phyloP scores from a whole-genome alignment of 805 yeast species.

The Yarrowia hollandica region DNA sequence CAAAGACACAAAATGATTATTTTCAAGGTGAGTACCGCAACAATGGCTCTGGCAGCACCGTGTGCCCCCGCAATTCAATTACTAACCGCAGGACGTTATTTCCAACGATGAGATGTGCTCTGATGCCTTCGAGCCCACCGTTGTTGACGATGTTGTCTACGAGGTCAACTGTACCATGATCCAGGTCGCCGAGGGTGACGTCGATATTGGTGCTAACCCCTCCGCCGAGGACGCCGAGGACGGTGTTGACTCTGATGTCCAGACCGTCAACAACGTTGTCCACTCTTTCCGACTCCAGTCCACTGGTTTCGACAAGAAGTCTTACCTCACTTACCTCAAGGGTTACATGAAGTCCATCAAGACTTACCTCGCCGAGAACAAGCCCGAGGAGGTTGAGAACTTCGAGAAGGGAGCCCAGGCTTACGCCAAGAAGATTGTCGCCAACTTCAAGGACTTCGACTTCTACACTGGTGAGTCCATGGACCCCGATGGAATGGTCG shows the following conservation, averaged over 20 bases:
- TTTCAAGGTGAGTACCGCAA: slow-evolving; percentile 21
- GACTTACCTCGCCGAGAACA: slow-evolving; percentile 81
- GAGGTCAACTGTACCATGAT: slow-evolving; percentile 97
- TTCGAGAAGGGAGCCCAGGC: slow-evolving; percentile 97
- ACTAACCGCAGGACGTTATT: slow-evolving; percentile 62
- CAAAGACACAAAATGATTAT: slow-evolving; percentile 21
- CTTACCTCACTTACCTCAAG: slow-evolving; percentile 94
- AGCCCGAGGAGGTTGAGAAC: slow-evolving; percentile 81
- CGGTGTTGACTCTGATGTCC: slow-evolving; percentile 84
- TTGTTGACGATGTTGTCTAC: slow-evolving; percentile 87
- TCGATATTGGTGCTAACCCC: slow-evolving; percentile 99
- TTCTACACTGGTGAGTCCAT: slow-evolving; percentile 99
- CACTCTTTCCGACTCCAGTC: slow-evolving; percentile 97
- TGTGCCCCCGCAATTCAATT: not conserved
- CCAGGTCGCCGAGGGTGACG: slow-evolving; percentile 77
- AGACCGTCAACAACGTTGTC: slow-evolving; percentile 96
- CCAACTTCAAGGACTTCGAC: slow-evolving; percentile 98
- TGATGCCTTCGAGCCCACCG: slow-evolving; percentile 89
- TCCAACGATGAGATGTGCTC: slow-evolving; percentile 92
- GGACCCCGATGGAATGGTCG: slow-evolving; percentile 99
- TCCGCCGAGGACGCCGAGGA: slow-evolving; percentile 92
- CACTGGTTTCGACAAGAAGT: slow-evolving; percentile 96
- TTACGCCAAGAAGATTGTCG: slow-evolving; percentile 94
- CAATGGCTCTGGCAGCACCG: not conserved
- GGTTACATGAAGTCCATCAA: slow-evolving; percentile 98